Evolutionary conservation across 768 basidiomycete species (phyloP).

Genomic region (Leccinum boreale): DNA sequence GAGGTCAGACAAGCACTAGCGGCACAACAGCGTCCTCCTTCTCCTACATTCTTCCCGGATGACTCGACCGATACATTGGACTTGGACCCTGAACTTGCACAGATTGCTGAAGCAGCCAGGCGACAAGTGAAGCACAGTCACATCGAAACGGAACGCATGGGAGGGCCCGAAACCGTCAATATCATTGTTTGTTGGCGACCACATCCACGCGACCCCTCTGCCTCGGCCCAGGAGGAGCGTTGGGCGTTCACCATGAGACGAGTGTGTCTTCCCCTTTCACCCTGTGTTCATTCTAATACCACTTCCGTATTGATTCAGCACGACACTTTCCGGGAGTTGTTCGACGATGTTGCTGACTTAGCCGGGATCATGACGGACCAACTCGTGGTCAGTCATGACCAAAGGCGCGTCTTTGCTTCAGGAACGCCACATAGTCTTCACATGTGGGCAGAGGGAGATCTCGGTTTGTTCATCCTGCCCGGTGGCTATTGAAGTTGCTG

Average conservation of each 20-base stretch:
- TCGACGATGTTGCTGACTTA: slow-evolving; percentile 64
- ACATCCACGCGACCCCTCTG: slow-evolving; percentile 52
- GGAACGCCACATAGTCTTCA: slow-evolving; percentile 62
- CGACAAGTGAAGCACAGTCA: slow-evolving; percentile 26
- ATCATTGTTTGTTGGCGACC: slow-evolving; percentile 62
- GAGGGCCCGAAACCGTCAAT: slow-evolving; percentile 39
- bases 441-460: slow-evolving; percentile 65
- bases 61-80: slow-evolving; percentile 49
- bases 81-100: slow-evolving; percentile 60
- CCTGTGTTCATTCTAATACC: background rate
- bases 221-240: slow-evolving; percentile 34
- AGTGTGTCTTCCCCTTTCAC: slow-evolving; percentile 36
- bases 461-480: slow-evolving; percentile 44
- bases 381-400: slow-evolving; percentile 59
- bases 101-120: slow-evolving; percentile 45
- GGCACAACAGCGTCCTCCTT: slow-evolving; percentile 38
- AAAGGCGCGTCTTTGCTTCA: slow-evolving; percentile 65
- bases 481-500: slow-evolving; percentile 2
- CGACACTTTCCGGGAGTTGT: slow-evolving; percentile 61
- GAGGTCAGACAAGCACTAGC: slow-evolving; percentile 47
- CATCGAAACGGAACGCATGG: slow-evolving; percentile 22
- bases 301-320: slow-evolving; percentile 37
- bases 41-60: slow-evolving; percentile 42
- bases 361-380: slow-evolving; percentile 47
- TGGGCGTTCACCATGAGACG: slow-evolving; percentile 59